Evolutionary conservation across 331 rosid species (phyloP).

Genomic region (Quercus tomentella): DNA sequence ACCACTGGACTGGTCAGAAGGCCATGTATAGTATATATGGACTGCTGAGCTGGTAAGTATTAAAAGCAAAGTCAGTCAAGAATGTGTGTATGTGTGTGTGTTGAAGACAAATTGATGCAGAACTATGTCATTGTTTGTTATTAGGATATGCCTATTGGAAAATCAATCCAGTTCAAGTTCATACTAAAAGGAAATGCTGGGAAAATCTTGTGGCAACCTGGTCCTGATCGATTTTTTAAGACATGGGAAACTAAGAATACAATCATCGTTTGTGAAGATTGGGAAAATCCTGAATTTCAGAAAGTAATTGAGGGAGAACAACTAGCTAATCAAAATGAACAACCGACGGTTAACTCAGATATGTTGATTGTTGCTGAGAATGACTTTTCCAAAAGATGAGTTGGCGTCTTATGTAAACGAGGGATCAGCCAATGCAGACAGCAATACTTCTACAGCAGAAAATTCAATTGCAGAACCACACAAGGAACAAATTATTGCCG

Average conservation of each 20-base stretch:
- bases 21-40: constrained; percentile 81
- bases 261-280: constrained; percentile 58
- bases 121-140: background rate
- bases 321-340: constrained; percentile 19
- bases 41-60: constrained; percentile 57
- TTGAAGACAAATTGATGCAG: background rate
- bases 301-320: constrained; percentile 55
- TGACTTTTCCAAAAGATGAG: constrained; percentile 21
- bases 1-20: constrained; percentile 87
- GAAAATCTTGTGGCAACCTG: constrained; percentile 69
- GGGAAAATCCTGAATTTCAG: constrained; percentile 70
- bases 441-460: constrained; percentile 19
- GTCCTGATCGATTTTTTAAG: constrained; percentile 50
- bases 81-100: background rate
- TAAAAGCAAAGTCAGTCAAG: background rate
- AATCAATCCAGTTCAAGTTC: constrained; percentile 66
- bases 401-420: background rate
- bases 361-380: constrained; percentile 21
- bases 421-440: constrained; percentile 1
- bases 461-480: constrained; percentile 22
- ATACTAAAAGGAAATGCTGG: constrained; percentile 48
- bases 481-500: constrained; percentile 14
- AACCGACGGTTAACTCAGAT: constrained; percentile 19
- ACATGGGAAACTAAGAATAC: constrained; percentile 66
- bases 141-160: constrained; percentile 69